Base-by-base conservation (phyloP, 139 green algal genomes). In the Parachlorella kessleri region DNA sequence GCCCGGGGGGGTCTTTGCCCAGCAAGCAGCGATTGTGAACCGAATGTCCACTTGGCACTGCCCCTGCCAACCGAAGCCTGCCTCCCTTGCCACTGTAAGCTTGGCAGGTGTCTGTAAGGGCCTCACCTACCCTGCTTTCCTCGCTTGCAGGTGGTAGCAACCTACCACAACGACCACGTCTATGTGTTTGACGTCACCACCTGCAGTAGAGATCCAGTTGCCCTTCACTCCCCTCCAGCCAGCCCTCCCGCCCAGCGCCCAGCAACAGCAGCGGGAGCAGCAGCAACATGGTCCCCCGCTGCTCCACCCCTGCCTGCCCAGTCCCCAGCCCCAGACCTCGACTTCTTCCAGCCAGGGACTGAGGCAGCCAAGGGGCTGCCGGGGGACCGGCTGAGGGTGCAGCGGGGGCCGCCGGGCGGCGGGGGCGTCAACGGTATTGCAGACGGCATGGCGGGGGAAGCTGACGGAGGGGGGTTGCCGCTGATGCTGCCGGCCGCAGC, bases 121-220 rank as follows among this genome's bases (percentile, higher is more conserved):
- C n/a, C n/a, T n/a, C n/a, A n/a, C n/a, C n/a, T n/a, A n/a, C n/a
- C n/a, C n/a, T n/a, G n/a, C n/a, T n/a, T n/a, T n/a, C n/a, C n/a
- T n/a, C n/a, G n/a, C n/a, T n/a, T 75, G 75, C 84, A 85, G 71
- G 30, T 97, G 63, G 74, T 95, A 6, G 81, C 88, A 0, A 92
- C 84, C n/a, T 97, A 95, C 79, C 90, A 96, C 67, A 85, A 69
- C 0, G 91, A 96, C 66, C 91, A 96, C 53, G 90, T 85, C 0
- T 96, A 96, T 81, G 53, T 73, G 3, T 97, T 96, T 71, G 93
- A 97, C 66, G 75, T 94, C 55, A 85, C 77, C 2, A 66, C 42
- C 7, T 37, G 59, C 14, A n/a, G n/a, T n/a, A n/a, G n/a, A n/a
- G n/a, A n/a, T n/a, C n/a, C n/a, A n/a, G n/a, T n/a, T n/a, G n/a